Evolutionary conservation across 208 protist genomes (phyloP), one percentile per base, ranked within the genome.

Genomic region (Angomonas deanei): DNA sequence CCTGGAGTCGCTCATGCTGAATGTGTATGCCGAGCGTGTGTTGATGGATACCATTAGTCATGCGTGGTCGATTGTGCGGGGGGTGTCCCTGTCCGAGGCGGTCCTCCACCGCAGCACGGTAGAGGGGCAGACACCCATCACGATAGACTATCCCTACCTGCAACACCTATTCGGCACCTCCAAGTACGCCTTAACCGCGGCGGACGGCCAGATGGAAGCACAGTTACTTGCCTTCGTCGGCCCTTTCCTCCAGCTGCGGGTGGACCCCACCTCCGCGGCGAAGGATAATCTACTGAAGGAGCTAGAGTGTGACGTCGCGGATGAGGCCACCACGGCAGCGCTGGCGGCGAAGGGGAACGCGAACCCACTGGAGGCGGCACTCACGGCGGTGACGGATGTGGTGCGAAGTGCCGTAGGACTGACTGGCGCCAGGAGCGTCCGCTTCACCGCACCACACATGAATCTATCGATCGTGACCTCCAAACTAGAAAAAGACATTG

Each of bases 71-170:
- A 63, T 86, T 19, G 71, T 87, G 55, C 70, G 66, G 11, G 76
- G 78, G 53, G 74, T 65, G 0, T 53, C 74, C 38, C 65, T 78
- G 42, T 31, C 52, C n/a, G 61, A 46, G 48, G 36, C 68, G 2
- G 56, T 68, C 0, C 68, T 79, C 17, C 85, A 92, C 67, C 72
- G 74, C 60, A 86, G 78, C 59, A 76, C 74, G 13, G 57, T 73
- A 0, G 52, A 30, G 11, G 8, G 11, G 36, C 11, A 42, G 15
- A 15, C 36, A 8, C 36, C 36, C 36, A 73, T 72, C 59, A 24
- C 74, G 32, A 88, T 92, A 36, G 72, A 86, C 66, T 92, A 92
- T 66, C 67, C 82, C 11, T 88, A 87, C 67, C 59, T 84, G 4
- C 3, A 61, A n/a, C 17, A 68, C 49, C 61, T 91, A 26, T 39